Evolutionary conservation across 129 eudicot species (phyloP), one percentile per base, ranked within the genome.

Genomic region (Flaveria robusta): DNA sequence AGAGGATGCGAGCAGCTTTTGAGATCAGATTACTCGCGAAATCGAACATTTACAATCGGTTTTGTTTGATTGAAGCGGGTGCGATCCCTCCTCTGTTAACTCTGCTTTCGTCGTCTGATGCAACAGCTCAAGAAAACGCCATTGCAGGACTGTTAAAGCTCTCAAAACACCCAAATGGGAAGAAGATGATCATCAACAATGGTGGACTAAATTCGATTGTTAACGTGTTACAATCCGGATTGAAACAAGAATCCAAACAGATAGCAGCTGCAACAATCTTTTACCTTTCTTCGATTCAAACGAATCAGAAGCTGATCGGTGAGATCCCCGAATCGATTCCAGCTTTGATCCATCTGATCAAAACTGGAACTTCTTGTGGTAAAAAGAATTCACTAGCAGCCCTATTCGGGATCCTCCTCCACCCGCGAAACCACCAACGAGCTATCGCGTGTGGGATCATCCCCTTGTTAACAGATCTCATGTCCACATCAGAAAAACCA

Each of bases 231-330:
- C 71, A 77, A 66, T 71, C 74, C 1, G 98, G 97, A 29, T 23
- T 74, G 12, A 88, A 84, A 71, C 51, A 81, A 58, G 98, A 91
- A 72, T 66, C 91, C 0, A 81, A 81, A 59, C 97, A 91, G 60
- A 85, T 78, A 5, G 96, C 98, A 63, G 93, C 98, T 18, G 98
- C 96, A 3, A 87, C 89, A 0, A 78, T 93, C 29, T 91, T 88
- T 26, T 90, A 91, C 81, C 74, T 93, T 16, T 85, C 97, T 0
- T 87, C 97, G 0, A 74, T 83, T 19, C 83, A 84, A 49, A 75
- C 87, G 14, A 79, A 85, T 23, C 85, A 63, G 13, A 63, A 91
- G 18, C 23, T 85, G 41, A 87, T 93, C 0, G 96, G 97, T 39
- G 88, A 84, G 46, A 79, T 71, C 2, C 79, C 74, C 0, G 85